Base-by-base conservation (phyloP, 345 rosid genomes). In the Gossypioides kirkii region DNA sequence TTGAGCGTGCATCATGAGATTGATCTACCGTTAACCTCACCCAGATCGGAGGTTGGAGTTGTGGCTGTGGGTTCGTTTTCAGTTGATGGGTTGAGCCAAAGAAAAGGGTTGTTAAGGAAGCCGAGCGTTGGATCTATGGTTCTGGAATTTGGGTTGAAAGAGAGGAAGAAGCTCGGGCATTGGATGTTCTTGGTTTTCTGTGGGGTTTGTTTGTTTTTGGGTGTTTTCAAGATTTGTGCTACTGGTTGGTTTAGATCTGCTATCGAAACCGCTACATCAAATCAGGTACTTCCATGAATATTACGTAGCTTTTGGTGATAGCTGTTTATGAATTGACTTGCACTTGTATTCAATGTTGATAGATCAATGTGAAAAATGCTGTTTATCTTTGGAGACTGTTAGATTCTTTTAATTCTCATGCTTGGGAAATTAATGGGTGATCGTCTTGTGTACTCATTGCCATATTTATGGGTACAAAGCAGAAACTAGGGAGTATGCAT, bases 241-340 rank as follows among this genome's bases (percentile, higher is more conserved):
- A 81, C 82, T 77, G 98, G 98, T 9, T 90, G 95, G 98, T 84
- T 95, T 78, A 92, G 98, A 85, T 90, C 98, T 74, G 82, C 88
- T 71, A 86, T 90, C 62, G 98, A 94, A 61, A 83, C 78, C 32
- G 82, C 87, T 13, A 72, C 87, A 59, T 84, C 82, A 8, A 47
- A 78, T 72, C 88, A 82, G 97, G 97, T 88, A 55, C 14, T 69
- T 73, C 55, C 62, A 53, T 72, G 36, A 42, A 42, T 42, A 59
- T 53, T 68, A 14, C 5, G 14, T 43, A 41, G 14, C 32, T 6
- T 47, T 38, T 47, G 52, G 43, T 36, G 16, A 42, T 25, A 16
- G 23, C 45, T 72, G 28, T 49, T 71, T 46, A 18, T 41, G 53
- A 43, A 36, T 68, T 58, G 49, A 43, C 65, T 43, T 47, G 42